Evolutionary conservation across 257 asterid genomes (phyloP), one percentile per base, ranked within the genome.

Genomic region (Eucommia ulmoides): DNA sequence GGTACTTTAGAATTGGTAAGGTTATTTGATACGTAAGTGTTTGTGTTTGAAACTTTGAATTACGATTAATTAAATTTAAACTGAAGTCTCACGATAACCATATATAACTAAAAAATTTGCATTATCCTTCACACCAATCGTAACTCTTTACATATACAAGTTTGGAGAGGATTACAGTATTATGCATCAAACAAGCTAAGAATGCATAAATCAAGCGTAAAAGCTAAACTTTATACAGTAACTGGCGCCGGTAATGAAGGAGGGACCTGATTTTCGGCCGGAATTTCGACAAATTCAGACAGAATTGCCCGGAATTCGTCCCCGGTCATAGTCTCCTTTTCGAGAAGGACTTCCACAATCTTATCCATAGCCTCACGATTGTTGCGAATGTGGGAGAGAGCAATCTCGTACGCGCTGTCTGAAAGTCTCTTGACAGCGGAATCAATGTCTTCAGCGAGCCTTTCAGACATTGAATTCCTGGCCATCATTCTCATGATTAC

Each of bases 401-500:
- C 96, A 22, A 86, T 77, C 76, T 75, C 80, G 51, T 91, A 91
- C 5, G 96, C 96, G 22, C 64, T 69, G 9, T 86, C 94, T 2
- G 95, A 76, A 25, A 85, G 56, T 73, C 54, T 76, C 88, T 89
- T 89, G 19, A 89, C 75, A 8, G 97, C 96, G 18, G 67, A 52
- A 61, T 89, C 97, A 25, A 89, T 89, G 63, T 85, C 97, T 86
- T 85, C 91, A 0, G 97, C 96, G 15, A 88, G 97, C 77, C 44
- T 88, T 61, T 88, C 98, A 0, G 98, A 89, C 96, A 89, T 89
- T 0, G 96, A 88, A 51, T 88, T 88, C 63, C 97, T 70, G 2
- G 97, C 95, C 97, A 84, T 88, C 97, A 88, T 88, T 70, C 95
- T 76, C 95, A 84, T 84, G 52, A 88, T 79, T 51, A 88, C 81